Evolutionary conservation across 805 yeast genomes (phyloP), one percentile per base, ranked within the genome.

Genomic region (Saccharomycopsis vini): DNA sequence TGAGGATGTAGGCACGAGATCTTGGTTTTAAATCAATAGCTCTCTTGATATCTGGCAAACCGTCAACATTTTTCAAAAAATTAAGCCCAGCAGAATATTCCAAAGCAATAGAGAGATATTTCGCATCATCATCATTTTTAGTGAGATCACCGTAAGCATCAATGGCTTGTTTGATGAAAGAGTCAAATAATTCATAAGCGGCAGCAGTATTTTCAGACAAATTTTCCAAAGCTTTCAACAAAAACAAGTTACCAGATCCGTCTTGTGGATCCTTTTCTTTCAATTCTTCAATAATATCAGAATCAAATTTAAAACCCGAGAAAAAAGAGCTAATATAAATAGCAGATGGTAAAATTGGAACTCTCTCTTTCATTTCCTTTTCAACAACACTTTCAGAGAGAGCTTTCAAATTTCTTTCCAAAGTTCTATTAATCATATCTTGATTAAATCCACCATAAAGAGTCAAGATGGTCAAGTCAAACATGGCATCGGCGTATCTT

Each of bases 381-480:
- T 72, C 66, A 52, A 78, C 67, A 37, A 82, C 68, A 62, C 73
- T 75, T 59, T 74, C 75, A n/a, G 96, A 80, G 60, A 79, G 87
- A 57, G 79, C 77, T 61, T 76, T 77, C 69, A 90, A 74, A 40
- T 85, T 87, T 62, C 95, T 79, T 68, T 92, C 97, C 57, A 92
- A 75, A 50, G 84, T 74, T 52, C 75, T 72, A 64, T 88, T 95
- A 48, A 83, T 73, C 20, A 84, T 71, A 57, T 79, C 78, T 60
- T 85, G 84, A 58, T 75, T 76, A 65, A 84, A 80, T 35, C 92
- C 92, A 46, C 92, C 92, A 60, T 79, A 76, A 47, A 92, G 75
- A 40, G 95, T 80, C 55, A 89, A 74, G 2, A 94, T 88, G 43
- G 97, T 89, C 62, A 84, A 74, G 64, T 92, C 98, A 62, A 81